A percentile compares a stretch with the other conserved stretches of the same genome.
phyloP scores from a whole-genome alignment of 768 basidiomycete genomes.

The Serendipita sp. region DNA sequence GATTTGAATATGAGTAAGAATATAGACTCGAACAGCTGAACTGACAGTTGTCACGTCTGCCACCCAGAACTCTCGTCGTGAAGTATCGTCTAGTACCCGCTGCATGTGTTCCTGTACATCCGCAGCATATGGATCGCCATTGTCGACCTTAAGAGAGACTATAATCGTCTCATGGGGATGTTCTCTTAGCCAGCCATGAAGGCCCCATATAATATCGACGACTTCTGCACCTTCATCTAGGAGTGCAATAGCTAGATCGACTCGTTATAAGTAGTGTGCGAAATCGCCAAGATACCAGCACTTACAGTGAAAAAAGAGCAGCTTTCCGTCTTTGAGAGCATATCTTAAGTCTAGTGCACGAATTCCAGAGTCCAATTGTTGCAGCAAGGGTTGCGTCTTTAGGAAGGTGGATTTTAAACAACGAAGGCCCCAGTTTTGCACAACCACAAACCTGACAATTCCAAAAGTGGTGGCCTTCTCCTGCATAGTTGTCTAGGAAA shows the following conservation, averaged over 20 bases:
- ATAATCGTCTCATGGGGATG: not conserved
- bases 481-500: not conserved
- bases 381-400: not conserved
- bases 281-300: not conserved
- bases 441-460: not conserved
- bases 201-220: not conserved
- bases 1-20: not conserved
- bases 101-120: not conserved
- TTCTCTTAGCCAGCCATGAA: not conserved
- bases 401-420: not conserved
- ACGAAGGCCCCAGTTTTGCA: not conserved
- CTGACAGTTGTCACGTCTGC: not conserved
- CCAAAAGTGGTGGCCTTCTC: not conserved
- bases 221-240: not conserved
- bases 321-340: not conserved
- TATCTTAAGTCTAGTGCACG: conserved; percentile 3
- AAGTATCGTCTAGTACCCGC: not conserved
- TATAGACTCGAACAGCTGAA: not conserved
- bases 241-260: not conserved
- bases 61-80: not conserved
- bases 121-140: not conserved
- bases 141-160: not conserved
- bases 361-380: not conserved
- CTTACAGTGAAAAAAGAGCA: not conserved
- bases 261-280: not conserved